A percentile compares a stretch with the other conserved stretches of the same genome.
phyloP scores from a whole-genome alignment of 1,284 basidiomycete species.

The Sutorius eximius region DNA sequence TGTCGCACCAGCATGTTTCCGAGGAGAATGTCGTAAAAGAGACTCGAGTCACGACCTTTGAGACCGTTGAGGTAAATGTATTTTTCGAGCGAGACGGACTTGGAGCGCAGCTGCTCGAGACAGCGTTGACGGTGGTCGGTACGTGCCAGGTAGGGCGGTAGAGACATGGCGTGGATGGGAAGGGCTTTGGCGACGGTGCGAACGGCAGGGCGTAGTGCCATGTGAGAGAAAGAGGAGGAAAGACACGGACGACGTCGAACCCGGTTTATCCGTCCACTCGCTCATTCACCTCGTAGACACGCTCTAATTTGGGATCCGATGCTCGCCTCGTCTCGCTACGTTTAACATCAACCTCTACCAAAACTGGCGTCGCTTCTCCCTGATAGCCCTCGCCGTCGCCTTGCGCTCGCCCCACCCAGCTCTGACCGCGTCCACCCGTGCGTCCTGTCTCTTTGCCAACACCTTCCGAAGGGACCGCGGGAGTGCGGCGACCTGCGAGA shows the following conservation, averaged over 20 bases:
- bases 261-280: not conserved
- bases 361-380: slow-evolving; percentile 53
- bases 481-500: slow-evolving; percentile 56
- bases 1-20: slow-evolving; percentile 52
- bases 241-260: not conserved
- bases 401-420: slow-evolving; percentile 63
- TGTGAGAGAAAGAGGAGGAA: not conserved
- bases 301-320: slow-evolving; percentile 4
- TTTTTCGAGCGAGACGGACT: slow-evolving; percentile 58
- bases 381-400: slow-evolving; percentile 51
- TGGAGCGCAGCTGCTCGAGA: slow-evolving; percentile 61
- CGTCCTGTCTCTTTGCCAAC: slow-evolving; percentile 40
- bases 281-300: not conserved
- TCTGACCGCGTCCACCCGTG: slow-evolving; percentile 40
- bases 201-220: slow-evolving; percentile 12
- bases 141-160: slow-evolving; percentile 54
- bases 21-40: slow-evolving; percentile 64
- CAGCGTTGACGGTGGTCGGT: slow-evolving; percentile 60
- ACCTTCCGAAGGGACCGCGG: slow-evolving; percentile 45
- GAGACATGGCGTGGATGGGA: slow-evolving; percentile 20
- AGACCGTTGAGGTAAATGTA: slow-evolving; percentile 70
- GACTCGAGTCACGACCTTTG: slow-evolving; percentile 60
- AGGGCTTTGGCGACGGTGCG: slow-evolving; percentile 1
- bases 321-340: not conserved
- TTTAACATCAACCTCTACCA: slow-evolving; percentile 42